phyloP scores from a whole-genome alignment of 192 early-diverging fungal species.

The Umbelopsis vinacea region DNA sequence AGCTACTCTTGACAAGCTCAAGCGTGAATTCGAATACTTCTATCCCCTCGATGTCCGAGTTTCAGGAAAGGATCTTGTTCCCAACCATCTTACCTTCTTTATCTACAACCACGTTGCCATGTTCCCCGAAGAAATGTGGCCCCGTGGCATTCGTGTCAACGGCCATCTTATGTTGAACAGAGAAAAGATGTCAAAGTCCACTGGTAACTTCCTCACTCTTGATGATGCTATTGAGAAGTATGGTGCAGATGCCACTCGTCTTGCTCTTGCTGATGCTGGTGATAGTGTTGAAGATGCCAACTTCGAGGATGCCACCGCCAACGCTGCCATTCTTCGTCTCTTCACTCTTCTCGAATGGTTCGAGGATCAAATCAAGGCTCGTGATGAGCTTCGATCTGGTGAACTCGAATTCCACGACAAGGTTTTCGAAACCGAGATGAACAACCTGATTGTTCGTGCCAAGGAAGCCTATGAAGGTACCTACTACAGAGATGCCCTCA shows the following conservation, averaged over 20 bases:
- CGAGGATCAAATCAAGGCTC: conserved; percentile 62
- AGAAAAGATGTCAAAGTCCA: conserved; percentile 98
- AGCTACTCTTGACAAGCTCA: conserved; percentile 75
- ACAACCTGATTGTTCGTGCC: conserved; percentile 67
- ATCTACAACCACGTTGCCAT: conserved; percentile 96
- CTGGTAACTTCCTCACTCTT: conserved; percentile 94
- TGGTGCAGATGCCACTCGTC: conserved; percentile 95
- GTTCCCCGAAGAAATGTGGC: conserved; percentile 93
- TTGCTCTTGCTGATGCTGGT: conserved; percentile 96
- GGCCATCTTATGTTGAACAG: conserved; percentile 94
- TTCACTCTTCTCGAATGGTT: conserved; percentile 91
- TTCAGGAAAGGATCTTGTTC: conserved; percentile 96
- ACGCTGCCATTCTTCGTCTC: conserved; percentile 93
- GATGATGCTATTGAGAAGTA: conserved; percentile 79
- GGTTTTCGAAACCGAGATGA: conserved; percentile 92
- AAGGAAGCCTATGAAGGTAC: conserved; percentile 80
- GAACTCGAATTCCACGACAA: conserved; percentile 79
- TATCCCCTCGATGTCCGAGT: conserved; percentile 97
- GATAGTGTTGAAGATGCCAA: conserved; percentile 98
- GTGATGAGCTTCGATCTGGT: conserved; percentile 51
- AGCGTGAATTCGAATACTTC: conserved; percentile 95
- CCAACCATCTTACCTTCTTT: conserved; percentile 97
- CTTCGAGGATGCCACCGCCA: conserved; percentile 94
- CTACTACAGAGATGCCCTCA: conserved; percentile 91
- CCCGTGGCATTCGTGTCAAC: conserved; percentile 83